Evolutionary conservation across 2,329 filamentous ascomycete species (phyloP).

Genomic region (Neocucurbitaria cava): DNA sequence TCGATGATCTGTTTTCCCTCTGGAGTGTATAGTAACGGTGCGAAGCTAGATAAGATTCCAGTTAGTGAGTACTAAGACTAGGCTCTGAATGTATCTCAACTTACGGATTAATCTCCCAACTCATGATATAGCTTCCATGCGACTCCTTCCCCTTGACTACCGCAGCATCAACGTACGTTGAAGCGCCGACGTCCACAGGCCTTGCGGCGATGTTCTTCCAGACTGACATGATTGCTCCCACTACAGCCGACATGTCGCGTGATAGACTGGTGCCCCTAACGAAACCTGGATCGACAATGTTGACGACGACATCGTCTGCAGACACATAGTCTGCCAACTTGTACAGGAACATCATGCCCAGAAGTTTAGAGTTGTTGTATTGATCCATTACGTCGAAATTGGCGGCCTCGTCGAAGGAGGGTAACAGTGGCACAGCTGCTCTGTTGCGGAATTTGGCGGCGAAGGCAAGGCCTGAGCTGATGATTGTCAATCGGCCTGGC

Average conservation of each 20-base stretch:
- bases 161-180: slow-evolving; percentile 17
- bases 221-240: slow-evolving; percentile 18
- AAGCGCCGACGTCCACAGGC: too few relatives aligned
- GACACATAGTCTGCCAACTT: slow-evolving; percentile 15
- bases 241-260: slow-evolving; percentile 13
- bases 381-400: slow-evolving; percentile 17
- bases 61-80: too few relatives aligned
- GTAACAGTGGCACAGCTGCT: slow-evolving; percentile 15
- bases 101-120: slow-evolving; percentile 19
- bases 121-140: slow-evolving; percentile 26
- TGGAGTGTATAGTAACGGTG: too few relatives aligned
- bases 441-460: slow-evolving; percentile 28
- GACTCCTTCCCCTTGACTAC: slow-evolving; percentile 10
- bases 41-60: too few relatives aligned
- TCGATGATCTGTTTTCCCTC: too few relatives aligned
- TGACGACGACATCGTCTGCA: slow-evolving; percentile 19
- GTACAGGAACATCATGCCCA: slow-evolving; percentile 21
- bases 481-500: slow-evolving; percentile 53
- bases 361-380: slow-evolving; percentile 26
- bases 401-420: slow-evolving; percentile 19
- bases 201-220: slow-evolving; percentile 25
- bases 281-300: slow-evolving; percentile 28
- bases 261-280: slow-evolving; percentile 17
- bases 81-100: slow-evolving; percentile 2
- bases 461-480: slow-evolving; percentile 50